Base-by-base conservation (phyloP, 768 basidiomycete species). In the Lyophyllum decastes region DNA sequence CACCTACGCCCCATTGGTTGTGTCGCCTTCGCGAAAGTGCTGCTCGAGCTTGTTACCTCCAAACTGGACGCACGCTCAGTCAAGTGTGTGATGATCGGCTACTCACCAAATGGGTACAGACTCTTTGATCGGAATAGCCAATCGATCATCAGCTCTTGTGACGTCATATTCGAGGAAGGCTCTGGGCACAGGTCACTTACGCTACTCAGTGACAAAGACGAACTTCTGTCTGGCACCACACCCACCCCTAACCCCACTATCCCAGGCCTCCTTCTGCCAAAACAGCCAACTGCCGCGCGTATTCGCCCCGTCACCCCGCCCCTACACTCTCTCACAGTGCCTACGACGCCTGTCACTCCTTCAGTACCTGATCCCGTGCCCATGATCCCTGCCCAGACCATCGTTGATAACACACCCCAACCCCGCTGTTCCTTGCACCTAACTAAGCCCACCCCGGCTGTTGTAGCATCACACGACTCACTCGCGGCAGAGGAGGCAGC, bases 141-240 rank as follows among this genome's bases (percentile, higher is more conserved):
- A 0, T 14, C 52, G 7, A 55, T 66, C 4, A n/a, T 58, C 12
- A 2, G 24, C 41, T 49, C 57, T 2, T 2, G 21, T 0, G 9
- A 58, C 8, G 57, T 66, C 2, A 24, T 40, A 19, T 66, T 66
- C 30, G 56, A 66, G 19, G 63, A 66, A 40, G 65, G 59, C 5
- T 8, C 19, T 27, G 61, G 63, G 2, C 59, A 66, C 43, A 25
- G 57, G n/a, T 62, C 61, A 2, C 47, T 64, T 26, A 61, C 55
- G 35, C 33, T 58, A 11, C 48, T 63, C 24, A 9, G 34, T 16
- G 6, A 54, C 40, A 41, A n/a, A 16, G 40, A 41, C n/a, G 4
- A n/a, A 3, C 17, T 4, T 4, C 10, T 41, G 4, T 16, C 19
- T n/a, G 40, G n/a, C 2, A 16, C 6, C 40, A 41, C 4, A 5